Evolutionary conservation across 352 stramenopile species (phyloP), one percentile per base, ranked within the genome.

Genomic region (Phytophthora kernoviae): DNA sequence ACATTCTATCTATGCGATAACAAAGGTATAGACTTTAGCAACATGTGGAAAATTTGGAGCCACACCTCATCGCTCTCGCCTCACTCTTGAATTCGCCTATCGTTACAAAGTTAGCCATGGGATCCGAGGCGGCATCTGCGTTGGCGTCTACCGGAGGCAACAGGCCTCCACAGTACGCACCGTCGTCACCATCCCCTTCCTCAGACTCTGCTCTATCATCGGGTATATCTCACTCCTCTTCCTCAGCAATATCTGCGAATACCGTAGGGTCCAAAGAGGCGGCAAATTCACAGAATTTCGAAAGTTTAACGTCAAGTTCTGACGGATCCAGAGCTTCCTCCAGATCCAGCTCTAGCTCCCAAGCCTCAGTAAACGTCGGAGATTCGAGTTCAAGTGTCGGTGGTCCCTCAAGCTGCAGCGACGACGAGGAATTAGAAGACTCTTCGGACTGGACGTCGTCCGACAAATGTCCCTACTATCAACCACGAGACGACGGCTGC

Each of bases 391-490:
- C 18, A 24, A 46, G 53, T 20, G 57, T 32, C 42, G 6, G 15
- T 12, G 24, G 8, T 18, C 61, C 40, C 34, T 58, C 36, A 10
- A 71, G 54, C 42, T 60, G 45, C 51, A 53, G 50, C n/a, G 46
- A 57, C 24, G 47, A 17, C 24, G 17, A 68, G 11, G 48, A 51
- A 18, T 63, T 65, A n/a, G 58, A 78, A n/a, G 10, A 41, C n/a
- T 45, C 44, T n/a, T 46, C 33, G 27, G 65, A 75, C 41, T 68
- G 65, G 49, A 73, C 62, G 21, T 30, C 58, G 8, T 27, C 15
- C 17, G 62, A 77, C 42, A 59, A 33, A n/a, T 79, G 71, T 21
- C 59, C 45, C 7, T 65, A 68, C 22, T 66, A 71, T 48, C 36
- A 45, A 5, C 51, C 53, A 26, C 18, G 45, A 24, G 62, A 57